phyloP scores from a whole-genome alignment of 768 basidiomycete genomes.

The Lactarius trivialis region DNA sequence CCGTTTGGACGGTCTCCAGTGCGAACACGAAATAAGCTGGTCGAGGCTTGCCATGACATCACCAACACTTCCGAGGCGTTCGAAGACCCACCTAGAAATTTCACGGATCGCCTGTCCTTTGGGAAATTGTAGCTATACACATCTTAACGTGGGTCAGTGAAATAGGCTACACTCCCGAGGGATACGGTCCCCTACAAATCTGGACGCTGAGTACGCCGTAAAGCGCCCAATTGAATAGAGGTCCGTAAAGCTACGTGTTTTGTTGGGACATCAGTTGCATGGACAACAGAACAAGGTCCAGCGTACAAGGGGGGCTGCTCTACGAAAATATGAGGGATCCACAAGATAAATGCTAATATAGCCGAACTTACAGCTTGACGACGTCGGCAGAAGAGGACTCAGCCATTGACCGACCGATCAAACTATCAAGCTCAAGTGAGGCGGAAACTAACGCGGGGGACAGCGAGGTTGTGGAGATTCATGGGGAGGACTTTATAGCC shows the following conservation, averaged over 20 bases:
- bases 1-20: neutral
- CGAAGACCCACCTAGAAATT: neutral
- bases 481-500: neutral
- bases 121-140: neutral
- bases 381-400: neutral
- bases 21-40: neutral
- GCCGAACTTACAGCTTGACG: neutral
- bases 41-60: constrained; percentile 22
- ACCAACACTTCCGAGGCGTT: constrained; percentile 10
- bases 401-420: neutral
- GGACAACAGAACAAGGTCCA: neutral
- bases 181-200: constrained; percentile 21
- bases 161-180: too few relatives aligned
- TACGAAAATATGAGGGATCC: neutral
- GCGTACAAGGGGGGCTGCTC: neutral
- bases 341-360: neutral
- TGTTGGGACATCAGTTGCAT: neutral
- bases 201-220: neutral
- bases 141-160: neutral
- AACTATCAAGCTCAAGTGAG: neutral
- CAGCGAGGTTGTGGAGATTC: neutral
- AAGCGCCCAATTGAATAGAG: neutral
- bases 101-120: neutral
- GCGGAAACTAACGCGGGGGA: neutral
- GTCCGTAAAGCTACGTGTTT: neutral